Base-by-base conservation (phyloP, 2,329 filamentous ascomycete genomes). In the Paracoccidioides lutzii region DNA sequence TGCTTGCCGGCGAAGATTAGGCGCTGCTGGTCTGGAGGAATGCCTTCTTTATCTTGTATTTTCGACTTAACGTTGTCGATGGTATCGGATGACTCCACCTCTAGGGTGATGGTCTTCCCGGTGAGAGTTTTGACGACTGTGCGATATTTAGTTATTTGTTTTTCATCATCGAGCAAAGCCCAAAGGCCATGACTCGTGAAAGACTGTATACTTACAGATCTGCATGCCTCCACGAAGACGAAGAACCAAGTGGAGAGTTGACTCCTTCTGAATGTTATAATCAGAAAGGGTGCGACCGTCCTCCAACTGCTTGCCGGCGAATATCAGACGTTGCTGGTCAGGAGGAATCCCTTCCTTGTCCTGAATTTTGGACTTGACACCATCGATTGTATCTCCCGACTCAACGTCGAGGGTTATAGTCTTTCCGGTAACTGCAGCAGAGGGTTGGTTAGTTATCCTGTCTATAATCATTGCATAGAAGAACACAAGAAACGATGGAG, bases 1-100 rank as follows among this genome's bases (percentile, higher is more conserved):
- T 96, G 90, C 81, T 96, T 96, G 56, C 90, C 91, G 46, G 90
- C 90, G 64, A 96, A 96, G 71, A 96, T 96, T 63, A 96, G 74
- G 65, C 90, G 91, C 78, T 96, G 90, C 75, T 97, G 90, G 69
- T 96, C 90, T 9, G 90, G 90, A 49, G 90, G 91, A 56, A 96
- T 96, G 32, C 90, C 90, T 74, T 96, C 90, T 82, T 96, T 96
- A 68, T 96, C 90, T 74, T 96, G 90, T 45, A 96, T 96, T 81
- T 96, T 96, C 52, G 81, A 83, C 83, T 96, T 96, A 42, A 96
- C 90, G 60, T 95, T 95, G 78, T 95, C 90, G 73, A 95, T 95
- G 43, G 90, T 95, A 65, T 95, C 90, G 0, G 83, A 87, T 14
- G 78, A 81, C 69, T 84, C 81, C 6, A 84, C 81, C 70, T 84